Percentiles rank a stretch among this genome's conserved stretches.
These are phyloP conservation scores for Prototheca wickerhamii DNA, from an alignment of 163 green algal genomes.

Conservation along the genomic window DNA sequence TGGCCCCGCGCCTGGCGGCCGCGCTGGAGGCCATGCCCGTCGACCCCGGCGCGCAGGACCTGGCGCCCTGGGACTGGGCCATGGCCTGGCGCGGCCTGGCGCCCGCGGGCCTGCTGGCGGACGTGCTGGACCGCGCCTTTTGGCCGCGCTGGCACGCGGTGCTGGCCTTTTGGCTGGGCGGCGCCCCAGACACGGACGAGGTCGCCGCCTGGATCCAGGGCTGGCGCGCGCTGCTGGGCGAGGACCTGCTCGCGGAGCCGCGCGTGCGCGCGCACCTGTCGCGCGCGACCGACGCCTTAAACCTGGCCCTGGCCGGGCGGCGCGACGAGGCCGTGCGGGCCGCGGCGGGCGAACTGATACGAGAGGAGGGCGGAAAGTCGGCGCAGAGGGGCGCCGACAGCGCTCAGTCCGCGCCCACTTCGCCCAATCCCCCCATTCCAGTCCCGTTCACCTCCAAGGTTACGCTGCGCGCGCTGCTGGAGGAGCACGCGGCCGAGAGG, in stretches of 20 bases:
- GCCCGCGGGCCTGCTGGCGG: constrained; percentile 43
- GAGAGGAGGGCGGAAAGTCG: too few species aligned
- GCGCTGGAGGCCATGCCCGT: constrained; percentile 58
- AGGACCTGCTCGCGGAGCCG: constrained; percentile 62
- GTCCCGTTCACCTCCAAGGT: constrained; percentile 9
- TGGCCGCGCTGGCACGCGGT: constrained; percentile 82
- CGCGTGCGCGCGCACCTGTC: constrained; percentile 66
- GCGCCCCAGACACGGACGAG: constrained; percentile 73
- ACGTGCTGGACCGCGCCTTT: constrained; percentile 75
- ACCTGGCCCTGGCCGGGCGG: constrained; percentile 53
- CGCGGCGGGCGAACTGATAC: too few species aligned
- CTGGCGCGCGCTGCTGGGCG: constrained; percentile 69
- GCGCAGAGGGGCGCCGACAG: too few species aligned
- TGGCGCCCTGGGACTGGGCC: constrained; percentile 53
- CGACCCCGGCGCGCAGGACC: constrained; percentile 60
- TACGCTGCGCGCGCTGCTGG: constrained; percentile 78
- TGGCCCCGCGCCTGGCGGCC: constrained; percentile 81
- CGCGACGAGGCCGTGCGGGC: background rate
- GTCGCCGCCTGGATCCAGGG: constrained; percentile 82
- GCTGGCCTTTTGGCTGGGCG: constrained; percentile 77
- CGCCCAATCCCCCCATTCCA: too few species aligned
- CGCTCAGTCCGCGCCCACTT: too few species aligned
- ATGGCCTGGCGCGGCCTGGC: constrained; percentile 68
- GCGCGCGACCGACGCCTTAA: constrained; percentile 79
- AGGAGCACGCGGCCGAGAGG: constrained; percentile 71